Evolutionary conservation across 495 filamentous ascomycete species (phyloP).

Genomic region (Neurospora africana): DNA sequence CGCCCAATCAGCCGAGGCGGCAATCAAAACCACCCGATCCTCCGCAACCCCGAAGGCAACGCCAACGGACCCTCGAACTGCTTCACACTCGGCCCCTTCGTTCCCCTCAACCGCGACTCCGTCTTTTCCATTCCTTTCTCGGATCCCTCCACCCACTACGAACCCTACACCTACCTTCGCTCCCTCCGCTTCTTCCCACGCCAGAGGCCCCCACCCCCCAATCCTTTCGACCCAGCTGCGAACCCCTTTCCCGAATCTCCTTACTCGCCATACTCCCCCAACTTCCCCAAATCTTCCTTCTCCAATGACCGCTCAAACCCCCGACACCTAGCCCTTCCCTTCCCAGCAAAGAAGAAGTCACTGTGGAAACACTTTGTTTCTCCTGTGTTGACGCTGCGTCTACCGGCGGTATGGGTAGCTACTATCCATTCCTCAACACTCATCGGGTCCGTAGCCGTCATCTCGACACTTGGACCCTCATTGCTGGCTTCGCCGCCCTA

Average conservation of each 20-base stretch:
- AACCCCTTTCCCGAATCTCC: neutral
- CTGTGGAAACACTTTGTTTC: slow-evolving; percentile 10
- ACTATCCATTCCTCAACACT: slow-evolving; percentile 21
- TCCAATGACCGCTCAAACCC: neutral
- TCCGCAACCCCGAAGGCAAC: neutral
- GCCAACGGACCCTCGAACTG: neutral
- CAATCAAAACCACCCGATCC: neutral
- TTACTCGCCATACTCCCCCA: neutral
- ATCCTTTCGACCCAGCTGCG: neutral
- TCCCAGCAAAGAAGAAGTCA: neutral
- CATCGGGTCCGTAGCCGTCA: slow-evolving; percentile 15
- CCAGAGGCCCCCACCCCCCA: neutral
- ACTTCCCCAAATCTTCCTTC: neutral
- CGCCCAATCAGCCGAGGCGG: neutral
- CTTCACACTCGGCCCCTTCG: neutral
- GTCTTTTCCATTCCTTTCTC: neutral
- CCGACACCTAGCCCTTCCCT: neutral
- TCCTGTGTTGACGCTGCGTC: slow-evolving; percentile 17
- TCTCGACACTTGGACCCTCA: slow-evolving; percentile 19
- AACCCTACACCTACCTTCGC: slow-evolving; percentile 11
- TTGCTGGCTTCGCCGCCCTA: slow-evolving; percentile 15
- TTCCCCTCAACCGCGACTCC: neutral
- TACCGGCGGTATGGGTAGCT: slow-evolving; percentile 17
- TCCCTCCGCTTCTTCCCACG: slow-evolving; percentile 9
- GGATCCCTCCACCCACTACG: neutral